Percentiles rank a stretch among this genome's conserved stretches.
phyloP scores from a whole-genome alignment of 2,329 filamentous ascomycete species.

The Colletotrichum somersetense region DNA sequence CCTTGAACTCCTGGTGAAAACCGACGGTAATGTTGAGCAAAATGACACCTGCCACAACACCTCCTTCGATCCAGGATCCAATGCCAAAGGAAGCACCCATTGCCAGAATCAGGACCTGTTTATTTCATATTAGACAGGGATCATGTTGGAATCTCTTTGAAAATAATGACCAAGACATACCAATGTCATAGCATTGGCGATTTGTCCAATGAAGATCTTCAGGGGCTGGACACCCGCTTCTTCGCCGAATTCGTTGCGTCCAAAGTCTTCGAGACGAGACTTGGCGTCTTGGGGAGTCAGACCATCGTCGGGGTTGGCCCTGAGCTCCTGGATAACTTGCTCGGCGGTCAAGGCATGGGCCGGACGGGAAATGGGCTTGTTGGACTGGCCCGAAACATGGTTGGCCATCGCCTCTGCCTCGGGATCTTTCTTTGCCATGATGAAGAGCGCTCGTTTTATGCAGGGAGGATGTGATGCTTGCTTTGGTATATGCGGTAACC shows the following conservation, averaged over 20 bases:
- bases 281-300: conserved; percentile 67
- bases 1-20: conserved; percentile 60
- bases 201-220: conserved; percentile 74
- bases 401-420: conserved; percentile 43
- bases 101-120: conserved; percentile 66
- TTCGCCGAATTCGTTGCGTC: conserved; percentile 73
- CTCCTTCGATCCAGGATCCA: conserved; percentile 70
- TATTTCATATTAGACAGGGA: not conserved
- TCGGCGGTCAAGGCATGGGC: conserved; percentile 72
- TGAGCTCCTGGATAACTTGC: conserved; percentile 66
- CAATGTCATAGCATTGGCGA: conserved; percentile 78
- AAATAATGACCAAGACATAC: conserved; percentile 52
- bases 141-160: not conserved
- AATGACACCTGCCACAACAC: conserved; percentile 70
- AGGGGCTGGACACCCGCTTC: conserved; percentile 69
- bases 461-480: not conserved
- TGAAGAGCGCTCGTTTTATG: conserved; percentile 1
- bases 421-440: conserved; percentile 45
- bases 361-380: conserved; percentile 68
- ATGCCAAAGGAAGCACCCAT: conserved; percentile 71
- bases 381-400: conserved; percentile 58
- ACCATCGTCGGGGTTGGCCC: conserved; percentile 68
- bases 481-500: not conserved
- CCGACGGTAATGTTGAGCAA: conserved; percentile 69
- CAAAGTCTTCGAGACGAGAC: conserved; percentile 67